Conservation (phyloP, 1,139 yeast species). For the Blastobotrys petasosporus region DNA sequence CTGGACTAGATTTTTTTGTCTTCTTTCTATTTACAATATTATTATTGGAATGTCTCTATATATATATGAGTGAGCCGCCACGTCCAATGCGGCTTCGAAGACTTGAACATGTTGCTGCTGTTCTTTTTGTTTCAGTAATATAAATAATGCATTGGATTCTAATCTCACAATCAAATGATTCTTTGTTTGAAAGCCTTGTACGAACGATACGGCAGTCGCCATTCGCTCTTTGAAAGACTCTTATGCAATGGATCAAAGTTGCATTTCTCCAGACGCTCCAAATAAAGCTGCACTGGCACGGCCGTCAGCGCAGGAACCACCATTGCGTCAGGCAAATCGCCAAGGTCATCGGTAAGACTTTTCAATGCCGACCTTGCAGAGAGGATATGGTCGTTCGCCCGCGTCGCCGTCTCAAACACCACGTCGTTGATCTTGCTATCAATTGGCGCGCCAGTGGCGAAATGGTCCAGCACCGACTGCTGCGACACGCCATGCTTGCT, state of each 20-base stretch:
- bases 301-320: constrained; percentile 61
- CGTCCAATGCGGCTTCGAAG: too few species aligned
- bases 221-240: constrained; percentile 50
- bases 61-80: neutral
- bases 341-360: constrained; percentile 21
- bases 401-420: constrained; percentile 62
- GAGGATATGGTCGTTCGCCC: constrained; percentile 74
- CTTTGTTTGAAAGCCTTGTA: constrained; percentile 49
- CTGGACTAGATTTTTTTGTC: constrained; percentile 3
- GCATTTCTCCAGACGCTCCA: constrained; percentile 51
- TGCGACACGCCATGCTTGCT: constrained; percentile 53
- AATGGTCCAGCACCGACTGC: constrained; percentile 42
- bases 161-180: constrained; percentile 1
- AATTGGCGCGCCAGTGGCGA: constrained; percentile 9
- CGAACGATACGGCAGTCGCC: constrained; percentile 68
- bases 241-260: constrained; percentile 59
- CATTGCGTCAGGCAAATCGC: constrained; percentile 55
- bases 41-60: neutral
- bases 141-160: neutral
- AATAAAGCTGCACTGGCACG: constrained; percentile 58
- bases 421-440: constrained; percentile 49
- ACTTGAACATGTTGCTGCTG: too few species aligned
- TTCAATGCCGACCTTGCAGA: constrained; percentile 55
- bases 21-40: neutral
- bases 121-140: too few species aligned